These are phyloP conservation scores for Avicennia marina DNA, from an alignment of 257 asterid species.

Conservation along the genomic window DNA sequence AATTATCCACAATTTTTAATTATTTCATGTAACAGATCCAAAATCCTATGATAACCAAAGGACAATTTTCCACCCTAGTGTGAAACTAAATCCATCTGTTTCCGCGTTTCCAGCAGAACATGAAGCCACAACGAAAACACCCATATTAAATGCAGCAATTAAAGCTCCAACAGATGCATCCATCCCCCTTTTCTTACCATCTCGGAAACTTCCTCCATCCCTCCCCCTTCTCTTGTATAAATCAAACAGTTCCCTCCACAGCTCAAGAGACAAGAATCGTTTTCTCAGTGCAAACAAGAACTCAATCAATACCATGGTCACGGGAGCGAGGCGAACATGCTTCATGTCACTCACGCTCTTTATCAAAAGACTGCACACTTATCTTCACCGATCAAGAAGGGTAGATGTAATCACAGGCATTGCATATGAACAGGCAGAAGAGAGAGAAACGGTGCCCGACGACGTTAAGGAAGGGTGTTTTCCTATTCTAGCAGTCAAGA, in stretches of 20 bases:
- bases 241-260: neutral
- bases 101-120: neutral
- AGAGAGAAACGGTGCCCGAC: neutral
- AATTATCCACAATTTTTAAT: no score
- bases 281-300: neutral
- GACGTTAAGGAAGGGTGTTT: slow-evolving; percentile 27
- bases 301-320: neutral
- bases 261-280: no score
- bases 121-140: slow-evolving; percentile 3
- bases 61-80: no score
- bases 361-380: slow-evolving; percentile 1
- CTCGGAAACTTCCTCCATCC: neutral
- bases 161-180: neutral
- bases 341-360: neutral
- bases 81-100: no score
- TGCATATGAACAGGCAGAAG: neutral
- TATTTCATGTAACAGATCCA: no score
- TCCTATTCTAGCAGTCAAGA: slow-evolving; percentile 6
- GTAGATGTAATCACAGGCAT: neutral
- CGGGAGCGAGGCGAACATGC: neutral
- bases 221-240: neutral
- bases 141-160: slow-evolving; percentile 6
- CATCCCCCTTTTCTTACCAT: neutral
- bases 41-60: no score
- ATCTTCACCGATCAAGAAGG: neutral